Evolutionary conservation across 1,284 basidiomycete species (phyloP).

Genomic region (Grifola frondosa): DNA sequence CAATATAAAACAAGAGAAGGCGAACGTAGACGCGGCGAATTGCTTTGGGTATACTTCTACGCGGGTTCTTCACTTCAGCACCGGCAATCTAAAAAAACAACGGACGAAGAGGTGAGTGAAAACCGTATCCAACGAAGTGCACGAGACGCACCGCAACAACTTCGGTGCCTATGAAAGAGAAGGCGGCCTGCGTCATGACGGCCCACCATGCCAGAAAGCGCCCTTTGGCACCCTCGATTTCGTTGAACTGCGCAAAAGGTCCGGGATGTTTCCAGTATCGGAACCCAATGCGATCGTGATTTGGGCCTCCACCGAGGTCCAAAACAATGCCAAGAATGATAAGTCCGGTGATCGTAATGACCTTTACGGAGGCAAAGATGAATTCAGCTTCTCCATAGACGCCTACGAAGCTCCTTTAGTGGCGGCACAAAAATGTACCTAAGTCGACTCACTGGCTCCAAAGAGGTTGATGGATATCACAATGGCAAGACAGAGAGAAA

Average conservation of each 20-base stretch:
- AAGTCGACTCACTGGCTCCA: conserved; percentile 54
- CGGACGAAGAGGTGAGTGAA: too few relatives aligned
- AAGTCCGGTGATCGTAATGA: conserved; percentile 67
- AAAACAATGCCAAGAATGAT: conserved; percentile 62
- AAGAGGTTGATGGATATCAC: conserved; percentile 76
- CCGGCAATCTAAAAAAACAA: conserved; percentile 29
- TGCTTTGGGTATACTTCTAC: conserved; percentile 39
- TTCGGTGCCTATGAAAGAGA: conserved; percentile 83
- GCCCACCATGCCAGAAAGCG: conserved; percentile 69
- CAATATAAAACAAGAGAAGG: conserved; percentile 38
- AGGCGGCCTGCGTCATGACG: conserved; percentile 75
- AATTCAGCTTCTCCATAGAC: conserved; percentile 77
- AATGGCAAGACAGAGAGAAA: conserved; percentile 71
- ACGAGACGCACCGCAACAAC: conserved; percentile 70
- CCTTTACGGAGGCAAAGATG: conserved; percentile 76
- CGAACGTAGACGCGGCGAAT: conserved; percentile 56
- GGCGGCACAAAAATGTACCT: neutral
- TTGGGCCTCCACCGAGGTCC: conserved; percentile 68
- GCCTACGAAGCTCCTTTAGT: conserved; percentile 31
- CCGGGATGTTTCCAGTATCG: conserved; percentile 61
- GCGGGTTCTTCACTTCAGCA: conserved; percentile 31
- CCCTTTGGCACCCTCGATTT: conserved; percentile 58
- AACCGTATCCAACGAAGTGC: too few relatives aligned
- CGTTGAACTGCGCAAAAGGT: conserved; percentile 60
- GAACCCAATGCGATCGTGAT: conserved; percentile 40